These are phyloP conservation scores for Tripterygium wilfordii DNA, from an alignment of 177 flowering plant genomes.

Conservation along the genomic window DNA sequence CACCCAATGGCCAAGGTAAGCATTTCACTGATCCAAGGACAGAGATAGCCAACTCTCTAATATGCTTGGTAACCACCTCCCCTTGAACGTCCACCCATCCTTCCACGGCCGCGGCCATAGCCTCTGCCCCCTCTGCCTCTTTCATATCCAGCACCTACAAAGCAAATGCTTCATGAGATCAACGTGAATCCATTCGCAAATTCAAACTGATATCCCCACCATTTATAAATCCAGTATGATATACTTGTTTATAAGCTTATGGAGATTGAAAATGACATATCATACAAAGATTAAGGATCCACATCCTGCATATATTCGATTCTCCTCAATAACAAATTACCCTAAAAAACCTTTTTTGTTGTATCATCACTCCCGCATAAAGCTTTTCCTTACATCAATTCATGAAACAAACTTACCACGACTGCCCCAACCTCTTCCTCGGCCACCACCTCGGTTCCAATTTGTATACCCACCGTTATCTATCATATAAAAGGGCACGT, in stretches of 20 bases:
- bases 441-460: constrained; percentile 29
- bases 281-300: no score
- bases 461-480: constrained; percentile 66
- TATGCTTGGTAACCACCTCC: constrained; percentile 28
- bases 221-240: no score
- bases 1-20: constrained; percentile 19
- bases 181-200: no score
- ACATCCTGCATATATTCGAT: no score
- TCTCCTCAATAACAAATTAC: background rate
- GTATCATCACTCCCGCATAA: no score
- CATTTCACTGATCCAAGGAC: constrained; percentile 18
- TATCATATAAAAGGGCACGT: constrained; percentile 6
- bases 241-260: no score
- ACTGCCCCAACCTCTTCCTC: constrained; percentile 49
- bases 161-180: no score
- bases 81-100: constrained; percentile 30
- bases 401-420: constrained; percentile 45
- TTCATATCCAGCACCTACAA: constrained; percentile 28
- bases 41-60: background rate
- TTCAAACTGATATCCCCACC: no score
- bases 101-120: constrained; percentile 34
- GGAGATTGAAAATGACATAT: no score
- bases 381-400: no score
- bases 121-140: no score
- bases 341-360: no score